Evolutionary conservation across 2,329 filamentous ascomycete genomes (phyloP).

Genomic region (Aureobasidium sp.): DNA sequence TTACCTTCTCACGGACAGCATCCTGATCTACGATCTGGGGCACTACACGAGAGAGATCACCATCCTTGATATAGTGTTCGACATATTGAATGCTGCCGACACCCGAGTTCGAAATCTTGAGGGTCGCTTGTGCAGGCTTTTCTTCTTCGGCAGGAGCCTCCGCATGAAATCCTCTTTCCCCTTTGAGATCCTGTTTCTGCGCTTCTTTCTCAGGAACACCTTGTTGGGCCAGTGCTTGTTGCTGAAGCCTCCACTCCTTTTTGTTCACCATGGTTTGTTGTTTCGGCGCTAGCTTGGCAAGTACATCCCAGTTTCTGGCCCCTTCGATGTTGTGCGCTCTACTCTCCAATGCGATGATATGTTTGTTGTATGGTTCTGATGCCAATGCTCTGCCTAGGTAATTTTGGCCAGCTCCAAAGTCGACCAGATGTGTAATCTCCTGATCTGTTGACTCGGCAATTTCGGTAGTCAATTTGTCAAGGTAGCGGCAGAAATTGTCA

Average conservation of each 20-base stretch:
- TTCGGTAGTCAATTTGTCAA: constrained; percentile 58
- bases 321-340: constrained; percentile 79
- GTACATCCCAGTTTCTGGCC: constrained; percentile 76
- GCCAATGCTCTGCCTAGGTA: constrained; percentile 87
- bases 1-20: constrained; percentile 8
- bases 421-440: constrained; percentile 75
- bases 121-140: constrained; percentile 36
- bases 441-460: constrained; percentile 40
- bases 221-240: constrained; percentile 19
- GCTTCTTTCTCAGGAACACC: not conserved
- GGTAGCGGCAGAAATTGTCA: constrained; percentile 77
- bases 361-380: constrained; percentile 74
- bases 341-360: constrained; percentile 87
- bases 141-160: constrained; percentile 16
- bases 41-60: constrained; percentile 63
- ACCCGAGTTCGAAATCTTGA: constrained; percentile 53
- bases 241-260: constrained; percentile 60
- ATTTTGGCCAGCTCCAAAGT: constrained; percentile 95
- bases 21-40: constrained; percentile 45
- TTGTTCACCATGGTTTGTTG: constrained; percentile 73
- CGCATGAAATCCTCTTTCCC: constrained; percentile 15
- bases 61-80: constrained; percentile 65
- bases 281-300: constrained; percentile 68
- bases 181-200: constrained; percentile 9
- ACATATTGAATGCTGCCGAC: constrained; percentile 71